Percentiles rank a stretch among this genome's conserved stretches.
phyloP scores from a whole-genome alignment of 495 filamentous ascomycete genomes.

The Collariella sp. region DNA sequence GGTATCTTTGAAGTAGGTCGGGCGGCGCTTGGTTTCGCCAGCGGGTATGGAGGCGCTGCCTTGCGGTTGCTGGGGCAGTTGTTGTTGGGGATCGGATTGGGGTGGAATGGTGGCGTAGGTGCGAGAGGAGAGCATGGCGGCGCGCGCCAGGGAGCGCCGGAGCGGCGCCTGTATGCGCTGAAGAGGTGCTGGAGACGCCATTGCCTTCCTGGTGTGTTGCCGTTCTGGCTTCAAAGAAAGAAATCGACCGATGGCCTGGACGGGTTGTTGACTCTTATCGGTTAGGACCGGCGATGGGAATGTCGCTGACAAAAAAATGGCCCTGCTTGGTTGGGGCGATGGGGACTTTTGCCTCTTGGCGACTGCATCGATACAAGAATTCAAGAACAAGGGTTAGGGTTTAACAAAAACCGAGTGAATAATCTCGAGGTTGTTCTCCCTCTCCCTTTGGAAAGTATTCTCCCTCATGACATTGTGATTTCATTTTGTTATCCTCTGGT shows the following conservation, averaged over 20 bases:
- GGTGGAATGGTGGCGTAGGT: slow-evolving; percentile 27
- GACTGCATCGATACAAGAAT: not conserved
- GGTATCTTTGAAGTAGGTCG: slow-evolving; percentile 77
- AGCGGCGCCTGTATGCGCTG: slow-evolving; percentile 28
- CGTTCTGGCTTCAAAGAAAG: not conserved
- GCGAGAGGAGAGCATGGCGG: slow-evolving; percentile 16
- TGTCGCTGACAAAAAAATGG: slow-evolving; percentile 7
- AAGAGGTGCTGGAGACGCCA: slow-evolving; percentile 25
- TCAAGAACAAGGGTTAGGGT: slow-evolving; percentile 13
- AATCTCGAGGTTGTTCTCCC: too few species aligned
- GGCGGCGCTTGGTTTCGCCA: slow-evolving; percentile 28
- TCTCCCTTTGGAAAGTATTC: too few species aligned
- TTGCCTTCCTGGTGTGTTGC: slow-evolving; percentile 4
- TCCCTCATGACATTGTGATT: too few species aligned
- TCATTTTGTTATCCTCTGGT: too few species aligned
- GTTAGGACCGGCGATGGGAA: slow-evolving; percentile 6
- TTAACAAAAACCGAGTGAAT: too few species aligned
- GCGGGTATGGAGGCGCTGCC: slow-evolving; percentile 2
- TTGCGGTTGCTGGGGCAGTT: slow-evolving; percentile 3
- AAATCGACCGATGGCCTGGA: not conserved
- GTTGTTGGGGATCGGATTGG: slow-evolving; percentile 11
- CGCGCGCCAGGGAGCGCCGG: slow-evolving; percentile 24
- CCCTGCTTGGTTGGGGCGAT: not conserved
- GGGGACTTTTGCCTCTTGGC: not conserved
- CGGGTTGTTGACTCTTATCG: not conserved